Conservation (phyloP, 352 stramenopile genomes). For the Globisporangium heterothallicum region DNA sequence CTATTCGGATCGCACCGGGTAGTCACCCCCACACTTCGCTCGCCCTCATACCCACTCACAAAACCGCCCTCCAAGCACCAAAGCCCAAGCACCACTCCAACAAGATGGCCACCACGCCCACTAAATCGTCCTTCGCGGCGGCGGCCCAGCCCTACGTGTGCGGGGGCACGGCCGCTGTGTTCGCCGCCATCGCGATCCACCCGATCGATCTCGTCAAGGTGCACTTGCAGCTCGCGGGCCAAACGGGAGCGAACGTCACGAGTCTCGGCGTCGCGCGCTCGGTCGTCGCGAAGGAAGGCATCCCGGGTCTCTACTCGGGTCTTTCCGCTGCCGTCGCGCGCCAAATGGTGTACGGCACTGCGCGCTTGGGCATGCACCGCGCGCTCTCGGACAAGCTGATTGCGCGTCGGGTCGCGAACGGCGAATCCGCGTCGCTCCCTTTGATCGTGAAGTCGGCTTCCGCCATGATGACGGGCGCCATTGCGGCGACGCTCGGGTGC, state of each 20-base stretch:
- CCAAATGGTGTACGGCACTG: conserved; percentile 85
- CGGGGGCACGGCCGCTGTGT: conserved; percentile 64
- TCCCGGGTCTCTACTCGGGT: conserved; percentile 79
- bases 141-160: conserved; percentile 75
- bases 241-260: conserved; percentile 73
- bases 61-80: conserved; percentile 11
- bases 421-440: conserved; percentile 61
- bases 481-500: conserved; percentile 96
- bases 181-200: conserved; percentile 81
- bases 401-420: conserved; percentile 57
- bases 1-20: neutral
- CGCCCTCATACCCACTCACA: neutral
- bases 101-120: conserved; percentile 20
- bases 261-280: conserved; percentile 70
- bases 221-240: conserved; percentile 81
- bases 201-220: conserved; percentile 91
- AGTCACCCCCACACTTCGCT: neutral
- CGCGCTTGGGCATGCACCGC: conserved; percentile 80
- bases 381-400: conserved; percentile 79
- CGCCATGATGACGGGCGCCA: conserved; percentile 67
- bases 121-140: conserved; percentile 46
- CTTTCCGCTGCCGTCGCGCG: conserved; percentile 76
- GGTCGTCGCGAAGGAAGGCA: conserved; percentile 73
- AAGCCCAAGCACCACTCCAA: conserved; percentile 1
- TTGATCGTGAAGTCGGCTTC: conserved; percentile 70